These are phyloP conservation scores for Petunia secreta DNA, from an alignment of 257 asterid species.

Conservation along the genomic window DNA sequence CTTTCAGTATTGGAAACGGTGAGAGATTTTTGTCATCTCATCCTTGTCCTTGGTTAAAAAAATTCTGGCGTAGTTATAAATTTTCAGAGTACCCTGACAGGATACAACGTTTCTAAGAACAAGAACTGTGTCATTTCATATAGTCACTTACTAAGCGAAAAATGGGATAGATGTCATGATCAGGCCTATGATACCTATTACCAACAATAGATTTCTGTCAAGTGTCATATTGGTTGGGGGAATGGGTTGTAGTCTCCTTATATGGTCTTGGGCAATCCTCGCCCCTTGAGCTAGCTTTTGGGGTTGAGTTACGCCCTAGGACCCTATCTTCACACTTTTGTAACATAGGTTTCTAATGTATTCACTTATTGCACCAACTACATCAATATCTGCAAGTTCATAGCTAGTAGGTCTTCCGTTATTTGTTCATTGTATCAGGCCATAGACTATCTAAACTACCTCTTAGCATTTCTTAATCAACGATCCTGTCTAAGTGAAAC, in stretches of 20 bases:
- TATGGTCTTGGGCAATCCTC: too few species aligned
- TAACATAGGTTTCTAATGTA: background rate
- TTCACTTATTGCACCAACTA: background rate
- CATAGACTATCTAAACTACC: slow-evolving; percentile 9
- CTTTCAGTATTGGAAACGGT: background rate
- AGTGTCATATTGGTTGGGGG: too few species aligned
- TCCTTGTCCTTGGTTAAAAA: background rate
- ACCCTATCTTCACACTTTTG: background rate
- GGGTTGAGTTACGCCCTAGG: too few species aligned
- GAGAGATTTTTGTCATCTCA: background rate
- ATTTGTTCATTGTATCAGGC: background rate
- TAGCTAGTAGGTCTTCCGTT: background rate
- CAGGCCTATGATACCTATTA: background rate
- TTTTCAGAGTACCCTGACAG: background rate
- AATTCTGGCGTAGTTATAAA: background rate
- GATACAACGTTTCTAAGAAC: background rate
- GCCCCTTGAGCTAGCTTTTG: too few species aligned
- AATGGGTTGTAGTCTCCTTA: too few species aligned
- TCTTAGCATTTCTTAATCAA: background rate
- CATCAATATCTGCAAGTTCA: background rate
- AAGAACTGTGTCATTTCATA: background rate
- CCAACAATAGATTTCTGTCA: background rate
- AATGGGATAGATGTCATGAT: background rate
- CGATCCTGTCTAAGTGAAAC: slow-evolving; percentile 19
- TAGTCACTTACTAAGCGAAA: background rate